These are phyloP conservation scores for Helotiales sp. DNA, from an alignment of 2,329 filamentous ascomycete species.

Conservation along the genomic window DNA sequence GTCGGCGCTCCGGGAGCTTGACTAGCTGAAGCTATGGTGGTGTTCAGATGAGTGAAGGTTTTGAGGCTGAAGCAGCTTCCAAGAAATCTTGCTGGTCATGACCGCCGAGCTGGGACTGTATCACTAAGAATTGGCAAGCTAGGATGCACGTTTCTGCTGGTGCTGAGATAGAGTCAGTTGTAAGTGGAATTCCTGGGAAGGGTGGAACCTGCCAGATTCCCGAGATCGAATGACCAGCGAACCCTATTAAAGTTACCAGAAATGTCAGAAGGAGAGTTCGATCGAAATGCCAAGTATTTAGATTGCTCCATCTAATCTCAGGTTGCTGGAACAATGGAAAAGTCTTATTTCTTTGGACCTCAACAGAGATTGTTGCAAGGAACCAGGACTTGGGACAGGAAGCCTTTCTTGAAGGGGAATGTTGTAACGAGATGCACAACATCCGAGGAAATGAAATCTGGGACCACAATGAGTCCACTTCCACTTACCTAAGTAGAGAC, in stretches of 20 bases:
- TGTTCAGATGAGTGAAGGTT: background rate
- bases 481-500: background rate
- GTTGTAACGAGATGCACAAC: conserved; percentile 9
- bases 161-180: background rate
- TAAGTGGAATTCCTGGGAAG: background rate
- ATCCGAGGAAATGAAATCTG: background rate
- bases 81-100: background rate
- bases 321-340: background rate
- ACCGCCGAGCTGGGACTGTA: background rate
- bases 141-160: background rate
- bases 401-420: background rate
- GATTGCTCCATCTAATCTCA: conserved; percentile 5
- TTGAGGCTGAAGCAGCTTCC: background rate
- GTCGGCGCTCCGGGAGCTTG: background rate
- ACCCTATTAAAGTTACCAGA: background rate
- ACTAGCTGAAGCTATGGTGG: background rate
- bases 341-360: background rate
- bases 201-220: background rate
- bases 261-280: background rate
- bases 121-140: background rate
- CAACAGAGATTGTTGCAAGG: background rate
- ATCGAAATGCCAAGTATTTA: background rate
- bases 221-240: background rate
- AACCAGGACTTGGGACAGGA: background rate
- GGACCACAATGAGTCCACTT: background rate